Evolutionary conservation across 2,329 filamentous ascomycete species (phyloP), one percentile per base, ranked within the genome.

Genomic region (Lasiodiplodia sp.): DNA sequence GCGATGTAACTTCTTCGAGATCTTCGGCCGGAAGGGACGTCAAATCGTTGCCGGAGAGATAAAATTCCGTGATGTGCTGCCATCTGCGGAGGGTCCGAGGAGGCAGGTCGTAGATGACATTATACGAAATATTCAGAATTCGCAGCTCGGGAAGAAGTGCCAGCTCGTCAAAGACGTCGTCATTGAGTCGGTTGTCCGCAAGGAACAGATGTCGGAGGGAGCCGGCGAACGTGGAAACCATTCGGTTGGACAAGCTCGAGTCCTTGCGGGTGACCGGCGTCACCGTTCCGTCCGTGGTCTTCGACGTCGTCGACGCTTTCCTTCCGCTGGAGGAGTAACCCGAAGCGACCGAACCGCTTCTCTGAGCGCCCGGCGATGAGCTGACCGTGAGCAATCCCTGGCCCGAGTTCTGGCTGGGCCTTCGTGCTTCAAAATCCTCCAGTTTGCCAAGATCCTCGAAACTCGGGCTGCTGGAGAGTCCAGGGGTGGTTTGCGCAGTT

Each of bases 101-200:
- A 2, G 96, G 96, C 80, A 99, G 91, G 74, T 99, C 96, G 70
- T 92, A 94, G 57, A 99, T 87, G 71, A 94, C 91, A 73, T 99
- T 99, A 82, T 97, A 98, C 0, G 95, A 97, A 38, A 99, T 81
- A 74, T 99, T 99, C 69, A 99, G 87, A 28, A 97, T 88, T 25
- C 95, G 90, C 64, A 99, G 82, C 79, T 98, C 96, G 2, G 89
- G 86, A 4, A 98, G 86, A 3, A 95, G 84, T 0, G 89, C 92
- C 55, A 99, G 86, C 78, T 98, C 92, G 72, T 97, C 94, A 77
- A 98, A 98, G 0, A 97, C 92, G 74, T 98, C 95, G 74, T 98
- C 96, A 68, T 96, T 92, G 28, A 99, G 87, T 70, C 94, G 89
- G 77, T 99, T 99, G 77, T 99, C 96, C 8, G 96, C 96, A 69